Percentiles rank a stretch among this genome's conserved stretches.
These are phyloP conservation scores for Epithemia pelagica DNA, from an alignment of 108 stramenopile genomes.

Conservation along the genomic window DNA sequence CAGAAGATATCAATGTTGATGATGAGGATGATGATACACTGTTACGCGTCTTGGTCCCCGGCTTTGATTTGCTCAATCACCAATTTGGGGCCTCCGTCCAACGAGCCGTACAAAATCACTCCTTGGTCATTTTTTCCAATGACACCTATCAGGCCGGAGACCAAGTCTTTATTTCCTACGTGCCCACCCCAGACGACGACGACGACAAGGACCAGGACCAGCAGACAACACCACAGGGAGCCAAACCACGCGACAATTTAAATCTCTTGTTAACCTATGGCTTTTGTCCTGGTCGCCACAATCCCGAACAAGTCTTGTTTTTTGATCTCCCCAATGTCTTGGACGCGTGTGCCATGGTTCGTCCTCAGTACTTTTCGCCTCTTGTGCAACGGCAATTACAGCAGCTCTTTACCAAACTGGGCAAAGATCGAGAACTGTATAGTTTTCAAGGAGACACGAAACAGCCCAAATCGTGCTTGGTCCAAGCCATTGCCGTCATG, in stretches of 20 bases:
- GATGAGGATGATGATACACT: not conserved
- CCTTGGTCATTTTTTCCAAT: conserved; percentile 4
- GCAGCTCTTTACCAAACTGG: not conserved
- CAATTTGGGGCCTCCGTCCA: conserved; percentile 3
- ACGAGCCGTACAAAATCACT: not conserved
- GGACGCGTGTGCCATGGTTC: conserved; percentile 6
- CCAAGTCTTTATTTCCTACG: conserved; percentile 13
- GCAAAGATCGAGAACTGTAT: not conserved
- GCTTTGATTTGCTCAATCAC: conserved; percentile 13
- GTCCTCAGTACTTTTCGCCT: not conserved
- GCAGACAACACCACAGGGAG: not conserved
- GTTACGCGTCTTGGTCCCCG: conserved; percentile 6
- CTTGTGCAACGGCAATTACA: not conserved
- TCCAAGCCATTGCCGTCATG: conserved; percentile 1
- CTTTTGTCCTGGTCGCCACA: conserved; percentile 2
- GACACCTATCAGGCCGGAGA: conserved; percentile 6
- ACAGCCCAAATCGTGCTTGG: not conserved
- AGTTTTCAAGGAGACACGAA: not conserved
- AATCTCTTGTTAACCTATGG: conserved; percentile 9
- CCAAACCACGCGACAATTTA: conserved; percentile 4
- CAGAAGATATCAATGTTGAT: no score
- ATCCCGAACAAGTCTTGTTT: conserved; percentile 5
- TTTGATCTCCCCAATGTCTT: conserved; percentile 6
- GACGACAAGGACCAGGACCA: not conserved
- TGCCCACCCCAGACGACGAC: not conserved